These are phyloP conservation scores for Stentor roeselii DNA, from an alignment of 73 alveolate species.

Conservation along the genomic window DNA sequence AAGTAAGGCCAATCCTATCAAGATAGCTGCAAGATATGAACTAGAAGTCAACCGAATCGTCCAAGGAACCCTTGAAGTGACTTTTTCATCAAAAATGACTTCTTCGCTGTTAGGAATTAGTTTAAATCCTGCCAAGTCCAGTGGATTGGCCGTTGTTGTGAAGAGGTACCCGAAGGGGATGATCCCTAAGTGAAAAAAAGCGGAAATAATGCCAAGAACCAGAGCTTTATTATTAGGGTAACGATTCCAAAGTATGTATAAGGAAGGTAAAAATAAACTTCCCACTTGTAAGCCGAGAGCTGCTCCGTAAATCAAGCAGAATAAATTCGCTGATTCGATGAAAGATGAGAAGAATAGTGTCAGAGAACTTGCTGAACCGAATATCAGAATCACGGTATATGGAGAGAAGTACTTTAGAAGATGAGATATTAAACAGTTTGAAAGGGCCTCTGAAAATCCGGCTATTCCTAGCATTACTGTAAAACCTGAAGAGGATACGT, in stretches of 20 bases:
- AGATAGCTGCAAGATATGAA: too few species aligned
- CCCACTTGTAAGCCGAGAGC: not conserved
- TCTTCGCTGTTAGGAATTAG: not conserved
- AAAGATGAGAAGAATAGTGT: not conserved
- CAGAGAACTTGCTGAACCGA: not conserved
- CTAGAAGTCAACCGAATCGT: not conserved
- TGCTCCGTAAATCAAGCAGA: not conserved
- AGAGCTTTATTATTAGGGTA: not conserved
- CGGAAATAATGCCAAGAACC: not conserved
- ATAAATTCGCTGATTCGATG: not conserved
- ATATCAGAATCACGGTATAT: not conserved
- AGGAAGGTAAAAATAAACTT: not conserved
- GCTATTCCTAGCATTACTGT: not conserved
- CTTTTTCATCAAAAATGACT: not conserved
- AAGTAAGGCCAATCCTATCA: not conserved
- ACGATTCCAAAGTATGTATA: not conserved
- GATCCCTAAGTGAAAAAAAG: not conserved
- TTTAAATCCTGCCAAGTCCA: not conserved
- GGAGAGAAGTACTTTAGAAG: not conserved
- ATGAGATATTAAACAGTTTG: too few species aligned
- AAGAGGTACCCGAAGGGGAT: not conserved
- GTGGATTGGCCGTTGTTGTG: not conserved
- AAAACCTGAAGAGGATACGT: not conserved
- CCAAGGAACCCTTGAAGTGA: not conserved
- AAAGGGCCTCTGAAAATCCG: not conserved